Base-by-base conservation (phyloP, 2,329 filamentous ascomycete genomes). In the Daldinia sp. region DNA sequence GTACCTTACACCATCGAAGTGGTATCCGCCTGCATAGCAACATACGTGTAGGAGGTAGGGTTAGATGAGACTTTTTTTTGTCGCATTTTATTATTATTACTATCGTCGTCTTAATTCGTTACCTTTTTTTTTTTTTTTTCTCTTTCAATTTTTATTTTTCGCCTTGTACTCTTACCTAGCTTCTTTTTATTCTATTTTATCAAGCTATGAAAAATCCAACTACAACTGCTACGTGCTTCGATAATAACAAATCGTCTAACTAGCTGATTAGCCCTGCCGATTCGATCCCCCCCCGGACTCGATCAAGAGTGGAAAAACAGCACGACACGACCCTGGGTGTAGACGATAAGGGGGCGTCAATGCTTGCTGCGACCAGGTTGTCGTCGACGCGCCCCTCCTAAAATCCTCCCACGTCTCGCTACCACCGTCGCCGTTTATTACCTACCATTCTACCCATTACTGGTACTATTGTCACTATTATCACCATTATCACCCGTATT, bases 281-380 rank as follows among this genome's bases (percentile, higher is more conserved):
- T 35, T 20, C 35, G 58, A 61, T 46, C 62, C 35, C 58, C 59
- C 62, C 62, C 48, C 62, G 46, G 65, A 41, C 53, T 64, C 10
- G 57, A 66, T 6, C 46, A 57, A 65, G 33, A 65, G 60, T 42
- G 55, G 46, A 65, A 62, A 50, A 63, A 44, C 39, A 60, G 23
- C 37, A 63, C 58, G 15, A 48, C 56, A 33, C 23, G 23, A 46
- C 41, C 37, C 41, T 51, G 46, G 42, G 57, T 23, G 53, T 65
- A 51, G 41, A 56, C 54, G 65, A 72, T 67, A 68, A 69, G 65
- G 65, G 68, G 68, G 63, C 63, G 68, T 72, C 70, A 72, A 72
- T 72, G 70, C 70, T 71, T 55, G 54, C 61, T 65, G 50, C 70
- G 69, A 72, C 69, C 64, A 68, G 69, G 69, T 72, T 72, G 69